These are phyloP conservation scores for Dicorynia guianensis DNA, from an alignment of 306 rosid species.

Conservation along the genomic window DNA sequence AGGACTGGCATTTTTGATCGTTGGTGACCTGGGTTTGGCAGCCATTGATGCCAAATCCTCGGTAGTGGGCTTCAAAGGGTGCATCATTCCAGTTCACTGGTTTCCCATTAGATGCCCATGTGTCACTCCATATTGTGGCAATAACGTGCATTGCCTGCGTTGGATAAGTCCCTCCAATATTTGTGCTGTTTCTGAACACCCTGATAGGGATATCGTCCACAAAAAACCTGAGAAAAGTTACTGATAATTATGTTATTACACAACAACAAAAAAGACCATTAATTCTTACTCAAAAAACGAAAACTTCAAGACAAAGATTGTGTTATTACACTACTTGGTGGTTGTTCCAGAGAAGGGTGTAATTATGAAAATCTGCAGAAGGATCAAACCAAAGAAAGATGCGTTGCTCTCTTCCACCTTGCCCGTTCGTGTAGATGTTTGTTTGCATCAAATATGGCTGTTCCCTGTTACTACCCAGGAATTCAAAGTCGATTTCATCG, in stretches of 20 bases:
- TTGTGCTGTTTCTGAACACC: conserved; percentile 34
- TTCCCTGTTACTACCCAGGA: conserved; percentile 30
- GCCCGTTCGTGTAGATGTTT: conserved; percentile 29
- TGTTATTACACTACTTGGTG: conserved; percentile 33
- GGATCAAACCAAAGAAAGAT: conserved; percentile 43
- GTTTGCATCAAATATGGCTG: conserved; percentile 34
- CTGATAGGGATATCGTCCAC: conserved; percentile 39
- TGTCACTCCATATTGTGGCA: conserved; percentile 39
- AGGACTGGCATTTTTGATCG: conserved; percentile 8
- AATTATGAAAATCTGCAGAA: conserved; percentile 33
- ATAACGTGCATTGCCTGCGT: conserved; percentile 27
- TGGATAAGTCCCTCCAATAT: conserved; percentile 32
- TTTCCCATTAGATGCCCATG: conserved; percentile 33
- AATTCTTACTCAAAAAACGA: too few relatives aligned
- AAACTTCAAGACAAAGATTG: too few relatives aligned
- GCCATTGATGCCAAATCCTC: conserved; percentile 32
- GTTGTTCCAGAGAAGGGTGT: conserved; percentile 41
- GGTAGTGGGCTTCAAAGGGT: conserved; percentile 38
- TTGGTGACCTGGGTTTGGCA: background rate
- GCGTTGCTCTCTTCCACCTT: conserved; percentile 35
- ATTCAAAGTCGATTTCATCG: conserved; percentile 50
- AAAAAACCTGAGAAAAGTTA: conserved; percentile 32
- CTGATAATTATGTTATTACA: too few relatives aligned
- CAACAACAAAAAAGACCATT: too few relatives aligned
- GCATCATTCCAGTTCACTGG: conserved; percentile 36